Base-by-base conservation (phyloP, 306 rosid genomes). In the Prinsepia uniflora region DNA sequence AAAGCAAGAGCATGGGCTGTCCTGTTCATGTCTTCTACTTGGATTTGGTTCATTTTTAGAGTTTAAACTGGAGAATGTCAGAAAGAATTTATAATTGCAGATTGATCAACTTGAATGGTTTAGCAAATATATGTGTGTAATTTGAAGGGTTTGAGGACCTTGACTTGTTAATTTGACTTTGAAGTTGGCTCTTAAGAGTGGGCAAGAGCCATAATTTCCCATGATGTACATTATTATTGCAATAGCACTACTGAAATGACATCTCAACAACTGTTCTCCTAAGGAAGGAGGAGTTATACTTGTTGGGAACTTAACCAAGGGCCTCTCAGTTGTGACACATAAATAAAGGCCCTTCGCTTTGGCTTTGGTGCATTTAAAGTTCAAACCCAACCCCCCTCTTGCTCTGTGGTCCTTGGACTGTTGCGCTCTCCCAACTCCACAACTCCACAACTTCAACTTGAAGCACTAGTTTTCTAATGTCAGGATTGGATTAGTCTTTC, bases 331-430 rank as follows among this genome's bases (percentile, higher is more conserved):
- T 14, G 36, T 3, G 4, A 1, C 17, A 8, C 20, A 41, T 2
- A 7, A n/a, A 24, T 63, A 17, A 34, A 43, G 19, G 7, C 5
- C 0, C 57, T 52, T 52, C 1, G 22, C 13, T 8, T 15, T 4
- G 30, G 60, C 63, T 40, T 40, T 63, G 0, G 10, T 19, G 60
- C 55, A 49, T 70, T 70, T 70, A 62, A 63, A 34, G 45, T 22
- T 10, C 6, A 30, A 30, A 30, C 48, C 57, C 22, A 43, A 20
- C 43, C 30, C 67, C 14, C 75, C 63, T 78, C 82, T 70, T 41
- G 22, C 67, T 63, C 52, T 41, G 30, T 54, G 30, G 15, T 41
- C 20, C n/a, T 58, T 12, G 13, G 49, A 10, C 49, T 46, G 14
- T 46, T 0, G 15, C 13, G 4, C 49, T 46, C 49, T 13, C 12